phyloP scores from a whole-genome alignment of 2,329 filamentous ascomycete genomes.

The Aspergillus melleus region DNA sequence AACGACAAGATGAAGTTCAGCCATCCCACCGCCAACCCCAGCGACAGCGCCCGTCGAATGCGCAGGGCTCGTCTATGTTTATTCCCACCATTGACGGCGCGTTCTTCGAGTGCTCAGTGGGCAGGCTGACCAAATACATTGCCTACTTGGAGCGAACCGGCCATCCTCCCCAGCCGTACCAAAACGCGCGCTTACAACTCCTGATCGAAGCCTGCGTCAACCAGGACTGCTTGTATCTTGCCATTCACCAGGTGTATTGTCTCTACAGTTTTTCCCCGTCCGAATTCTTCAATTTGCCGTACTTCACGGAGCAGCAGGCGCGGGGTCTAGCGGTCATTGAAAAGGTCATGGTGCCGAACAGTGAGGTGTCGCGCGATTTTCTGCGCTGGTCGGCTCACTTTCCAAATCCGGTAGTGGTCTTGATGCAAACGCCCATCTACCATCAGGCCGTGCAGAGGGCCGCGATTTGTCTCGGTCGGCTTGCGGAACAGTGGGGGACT shows the following conservation, averaged over 20 bases:
- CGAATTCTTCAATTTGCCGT: slow-evolving; percentile 39
- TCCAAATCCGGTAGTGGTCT: slow-evolving; percentile 39
- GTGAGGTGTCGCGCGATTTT: slow-evolving; percentile 39
- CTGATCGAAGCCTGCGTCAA: slow-evolving; percentile 57
- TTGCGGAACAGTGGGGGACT: slow-evolving; percentile 45
- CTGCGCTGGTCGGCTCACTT: slow-evolving; percentile 51
- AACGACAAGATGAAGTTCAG: neutral
- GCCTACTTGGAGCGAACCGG: slow-evolving; percentile 16
- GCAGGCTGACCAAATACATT: slow-evolving; percentile 21
- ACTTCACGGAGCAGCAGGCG: slow-evolving; percentile 30
- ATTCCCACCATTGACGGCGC: slow-evolving; percentile 15
- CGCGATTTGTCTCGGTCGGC: slow-evolving; percentile 44
- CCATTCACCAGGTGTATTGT: slow-evolving; percentile 66
- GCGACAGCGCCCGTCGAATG: neutral
- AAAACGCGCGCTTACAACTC: slow-evolving; percentile 52
- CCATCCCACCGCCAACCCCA: neutral
- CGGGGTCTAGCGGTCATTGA: slow-evolving; percentile 39
- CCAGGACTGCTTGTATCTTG: slow-evolving; percentile 64
- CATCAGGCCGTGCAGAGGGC: slow-evolving; percentile 38
- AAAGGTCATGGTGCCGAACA: slow-evolving; percentile 50
- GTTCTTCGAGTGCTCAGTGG: slow-evolving; percentile 9
- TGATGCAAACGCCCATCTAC: slow-evolving; percentile 36
- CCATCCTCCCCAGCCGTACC: slow-evolving; percentile 39
- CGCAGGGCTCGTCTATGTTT: neutral
- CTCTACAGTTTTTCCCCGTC: slow-evolving; percentile 48